Percentiles rank a stretch among this genome's conserved stretches.
Conservation (phyloP, 768 basidiomycete species). For the Gymnopilus junonius region DNA sequence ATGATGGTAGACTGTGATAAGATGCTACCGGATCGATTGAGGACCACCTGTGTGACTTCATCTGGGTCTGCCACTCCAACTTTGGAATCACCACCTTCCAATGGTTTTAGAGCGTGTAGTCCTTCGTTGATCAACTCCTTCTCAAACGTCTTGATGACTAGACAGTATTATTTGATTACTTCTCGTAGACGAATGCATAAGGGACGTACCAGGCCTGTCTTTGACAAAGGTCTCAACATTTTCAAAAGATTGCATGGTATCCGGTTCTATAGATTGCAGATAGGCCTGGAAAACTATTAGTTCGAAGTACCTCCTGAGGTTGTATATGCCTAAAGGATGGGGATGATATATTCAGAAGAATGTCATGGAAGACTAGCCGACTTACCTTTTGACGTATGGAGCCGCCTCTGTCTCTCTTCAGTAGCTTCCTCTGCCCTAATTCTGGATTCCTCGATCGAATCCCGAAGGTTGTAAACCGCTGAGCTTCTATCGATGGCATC, state of each 20-base stretch:
- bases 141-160: conserved; percentile 95
- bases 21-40: conserved; percentile 82
- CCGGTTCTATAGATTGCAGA: conserved; percentile 78
- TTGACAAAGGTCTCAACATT: conserved; percentile 84
- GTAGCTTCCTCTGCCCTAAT: conserved; percentile 76
- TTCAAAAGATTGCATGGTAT: conserved; percentile 76
- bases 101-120: conserved; percentile 77
- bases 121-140: conserved; percentile 86
- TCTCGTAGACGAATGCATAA: not conserved
- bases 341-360: not conserved
- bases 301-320: conserved; percentile 83
- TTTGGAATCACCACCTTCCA: conserved; percentile 70
- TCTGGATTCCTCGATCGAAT: conserved; percentile 86
- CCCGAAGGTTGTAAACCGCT: conserved; percentile 82
- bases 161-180: not conserved
- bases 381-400: conserved; percentile 72
- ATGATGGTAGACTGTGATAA: conserved; percentile 91
- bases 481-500: conserved; percentile 88
- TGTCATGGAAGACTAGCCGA: conserved; percentile 7
- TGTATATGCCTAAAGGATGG: conserved; percentile 62
- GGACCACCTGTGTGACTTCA: conserved; percentile 87
- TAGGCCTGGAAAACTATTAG: conserved; percentile 92
- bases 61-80: conserved; percentile 84
- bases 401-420: conserved; percentile 70
- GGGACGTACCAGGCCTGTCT: conserved; percentile 72